A percentile compares a stretch with the other conserved stretches of the same genome.
Conservation (phyloP, 495 filamentous ascomycete species). For the Neurospora hispaniola region DNA sequence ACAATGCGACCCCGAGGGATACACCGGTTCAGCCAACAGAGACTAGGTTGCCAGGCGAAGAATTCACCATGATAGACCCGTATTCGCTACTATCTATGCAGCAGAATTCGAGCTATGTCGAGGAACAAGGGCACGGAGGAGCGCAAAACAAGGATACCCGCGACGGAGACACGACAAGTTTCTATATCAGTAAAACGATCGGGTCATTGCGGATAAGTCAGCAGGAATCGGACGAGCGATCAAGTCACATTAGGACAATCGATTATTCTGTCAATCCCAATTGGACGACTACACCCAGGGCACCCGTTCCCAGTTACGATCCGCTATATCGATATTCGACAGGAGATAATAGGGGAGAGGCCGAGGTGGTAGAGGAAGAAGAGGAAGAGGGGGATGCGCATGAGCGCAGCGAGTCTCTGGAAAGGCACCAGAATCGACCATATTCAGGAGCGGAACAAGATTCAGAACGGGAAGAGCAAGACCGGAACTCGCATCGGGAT, state of each 20-base stretch:
- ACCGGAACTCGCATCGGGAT: not conserved
- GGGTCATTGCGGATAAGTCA: slow-evolving; percentile 15
- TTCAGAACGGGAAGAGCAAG: slow-evolving; percentile 18
- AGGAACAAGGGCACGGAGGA: slow-evolving; percentile 23
- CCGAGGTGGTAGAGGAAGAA: not conserved
- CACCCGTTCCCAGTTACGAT: not conserved
- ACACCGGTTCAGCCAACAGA: slow-evolving; percentile 18
- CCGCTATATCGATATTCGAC: not conserved
- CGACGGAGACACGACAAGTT: slow-evolving; percentile 33
- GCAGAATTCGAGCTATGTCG: slow-evolving; percentile 21
- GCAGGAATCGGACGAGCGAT: not conserved
- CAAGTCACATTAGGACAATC: not conserved
- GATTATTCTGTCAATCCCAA: not conserved
- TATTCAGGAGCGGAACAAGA: not conserved
- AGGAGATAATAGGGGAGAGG: not conserved
- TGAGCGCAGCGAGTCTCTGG: not conserved
- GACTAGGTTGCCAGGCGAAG: slow-evolving; percentile 33
- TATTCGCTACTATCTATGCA: slow-evolving; percentile 34
- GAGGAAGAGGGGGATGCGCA: not conserved
- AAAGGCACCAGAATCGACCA: not conserved
- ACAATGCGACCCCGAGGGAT: not conserved
- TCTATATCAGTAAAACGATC: slow-evolving; percentile 34
- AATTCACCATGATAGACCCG: slow-evolving; percentile 41
- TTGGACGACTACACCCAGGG: not conserved
- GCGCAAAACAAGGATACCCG: slow-evolving; percentile 26